Base-by-base conservation (phyloP, 805 yeast genomes). In the Hermanozyma aechmeae region DNA sequence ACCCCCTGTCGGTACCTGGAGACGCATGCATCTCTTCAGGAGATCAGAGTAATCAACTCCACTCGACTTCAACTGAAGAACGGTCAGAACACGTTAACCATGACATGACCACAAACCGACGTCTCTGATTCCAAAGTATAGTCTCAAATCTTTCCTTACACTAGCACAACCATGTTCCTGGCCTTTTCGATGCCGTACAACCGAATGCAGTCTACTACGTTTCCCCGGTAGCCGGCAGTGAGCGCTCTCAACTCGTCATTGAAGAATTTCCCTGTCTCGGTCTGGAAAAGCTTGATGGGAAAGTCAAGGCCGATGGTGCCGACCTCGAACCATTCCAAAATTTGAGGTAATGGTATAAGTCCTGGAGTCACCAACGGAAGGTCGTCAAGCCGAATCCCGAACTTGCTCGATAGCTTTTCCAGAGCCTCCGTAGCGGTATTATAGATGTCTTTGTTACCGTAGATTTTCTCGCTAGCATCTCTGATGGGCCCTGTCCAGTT, bases 331-430 rank as follows among this genome's bases (percentile, higher is more conserved):
- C 59, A 40, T 12, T 53, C 52, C n/a, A 48, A 29, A 11, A 72
- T 35, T 38, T 71, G 76, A 51, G 52, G 43, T 17, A 71, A 27
- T 2, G 79, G 74, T 8, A 68, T 39, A 3, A 68, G 35, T 1
- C 80, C 79, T 0, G 79, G 76, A 2, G 64, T 42, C 3, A 72
- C 69, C 8, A 43, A 39, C 1, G 79, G 71, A 9, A 66, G 22
- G 17, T 25, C 30, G 26, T 26, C 25, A 9, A 13, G 18, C 4
- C 23, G 24, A 4, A 47, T 30, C 0, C 39, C 37, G 22, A 44
- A 41, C 23, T 36, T 23, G 5, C 28, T 24, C 12, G 23, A 27
- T 6, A 57, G 30, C 2, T 36, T 24, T 13, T 32, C 26, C 11
- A 31, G 24, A 6, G 46, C 40, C 1, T 22, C 25, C 11, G 39